Base-by-base conservation (phyloP, 2,329 filamentous ascomycete genomes). In the Colletotrichum horii region DNA sequence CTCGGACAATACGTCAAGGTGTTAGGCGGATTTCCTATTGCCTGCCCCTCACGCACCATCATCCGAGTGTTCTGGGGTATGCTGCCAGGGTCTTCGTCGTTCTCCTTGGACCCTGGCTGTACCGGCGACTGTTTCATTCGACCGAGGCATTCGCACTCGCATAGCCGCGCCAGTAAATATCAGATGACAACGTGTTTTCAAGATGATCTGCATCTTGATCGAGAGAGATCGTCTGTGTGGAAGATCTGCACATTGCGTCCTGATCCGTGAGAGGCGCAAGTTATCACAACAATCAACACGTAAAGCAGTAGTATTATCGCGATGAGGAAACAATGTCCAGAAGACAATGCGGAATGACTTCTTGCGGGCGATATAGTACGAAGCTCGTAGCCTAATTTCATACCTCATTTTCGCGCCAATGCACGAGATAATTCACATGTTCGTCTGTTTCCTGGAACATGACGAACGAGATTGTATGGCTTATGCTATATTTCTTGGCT, bases 61-160 rank as follows among this genome's bases (percentile, higher is more conserved):
- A 30, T 65, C 7, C 26, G 48, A 28, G 24, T 38, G 43, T n/a
- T n/a, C 15, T 66, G n/a, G 43, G 32, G 58, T 36, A 36, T 15
- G 30, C 58, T 62, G 58, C 32, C 58, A 62, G 58, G 28, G 19
- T 32, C 12, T 34, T 36, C 26, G 16, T 16, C 28, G 16, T 15
- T 14, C 14, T 30, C 22, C 14, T 24, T 48, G 43, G 8, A 52
- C 22, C 26, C 36, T 38, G n/a, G 28, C 30, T 60, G 34, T 48
- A 22, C 14, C 11, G 30, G 9, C 24, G 19, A 38, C 14, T 56
- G 71, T 74, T 74, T 74, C 66, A 65, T 24, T 15, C 28, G 28
- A n/a, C 66, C 56, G 71, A 74, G 58, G 66, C 11, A 24, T 15
- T 32, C 56, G 43, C 56, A 70, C 67, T 70, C 67, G 67, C 67